Evolutionary conservation across 192 early-diverging fungal species (phyloP), one percentile per base, ranked within the genome.

Genomic region (Podila epicladia): DNA sequence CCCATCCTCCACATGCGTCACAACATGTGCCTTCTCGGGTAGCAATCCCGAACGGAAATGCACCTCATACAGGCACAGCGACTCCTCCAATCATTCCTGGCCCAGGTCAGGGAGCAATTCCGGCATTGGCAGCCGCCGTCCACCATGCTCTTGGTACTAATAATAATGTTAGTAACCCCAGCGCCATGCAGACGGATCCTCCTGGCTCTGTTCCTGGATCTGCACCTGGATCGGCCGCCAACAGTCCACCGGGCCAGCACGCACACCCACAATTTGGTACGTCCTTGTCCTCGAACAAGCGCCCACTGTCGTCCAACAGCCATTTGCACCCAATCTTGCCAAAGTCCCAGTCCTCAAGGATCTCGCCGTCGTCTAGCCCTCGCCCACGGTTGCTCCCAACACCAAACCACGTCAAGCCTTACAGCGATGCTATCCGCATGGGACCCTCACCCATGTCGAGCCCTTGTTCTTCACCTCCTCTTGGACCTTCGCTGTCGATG

Each of bases 31-130:
- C 28, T 41, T 37, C 33, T 20, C 53, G 9, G 66, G 19, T 35
- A 8, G 49, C 32, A 22, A 6, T 9, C 24, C 37, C 26, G 20
- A 12, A 4, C n/a, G 31, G 5, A 13, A 31, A 9, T 15, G 33
- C 51, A 28, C 13, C 22, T 19, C 53, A 59, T 9, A 35, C 55
- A 60, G 57, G n/a, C 55, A 59, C 57, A 37, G 51, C 9, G 57
- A 73, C 71, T 45, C 77, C 77, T 12, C 77, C 77, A 4, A 80
- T 80, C 55, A 80, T 80, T 26, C 66, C 77, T 35, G 77, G 77
- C 15, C 77, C 77, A 59, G 77, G 77, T 1, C 70, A 80, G 19
- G 77, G 77, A 26, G 73, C 55, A 19, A 80, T 80, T 45, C 77
- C 77, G 37, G 63, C 65, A 9, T 50, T 80, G 57, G n/a, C 45